Conservation (phyloP, 805 yeast genomes). For the Yarrowia yakushimensis region DNA sequence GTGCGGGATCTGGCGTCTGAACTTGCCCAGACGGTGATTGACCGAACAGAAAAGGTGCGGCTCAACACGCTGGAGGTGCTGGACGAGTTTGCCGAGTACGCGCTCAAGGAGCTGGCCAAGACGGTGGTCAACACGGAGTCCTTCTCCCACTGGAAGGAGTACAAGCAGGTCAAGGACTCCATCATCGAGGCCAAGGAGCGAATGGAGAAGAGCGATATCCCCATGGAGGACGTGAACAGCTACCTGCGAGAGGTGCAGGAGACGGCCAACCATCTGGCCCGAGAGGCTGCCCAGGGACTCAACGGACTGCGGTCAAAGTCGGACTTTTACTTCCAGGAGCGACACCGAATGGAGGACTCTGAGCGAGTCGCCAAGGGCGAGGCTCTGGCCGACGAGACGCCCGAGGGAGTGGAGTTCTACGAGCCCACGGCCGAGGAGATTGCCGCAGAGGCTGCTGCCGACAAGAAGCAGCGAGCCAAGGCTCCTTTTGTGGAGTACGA, state of each 20-base stretch:
- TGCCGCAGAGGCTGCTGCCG: conserved; percentile 21
- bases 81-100: conserved; percentile 48
- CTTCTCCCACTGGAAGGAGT: conserved; percentile 42
- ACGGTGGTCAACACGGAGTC: conserved; percentile 25
- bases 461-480: conserved; percentile 23
- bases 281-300: conserved; percentile 45
- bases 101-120: conserved; percentile 43
- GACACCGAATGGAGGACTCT: conserved; percentile 26
- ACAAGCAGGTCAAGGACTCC: conserved; percentile 43
- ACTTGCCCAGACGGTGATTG: conserved; percentile 30
- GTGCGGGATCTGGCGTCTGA: conserved; percentile 30
- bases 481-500: conserved; percentile 26
- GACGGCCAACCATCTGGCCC: conserved; percentile 43
- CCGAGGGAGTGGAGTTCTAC: conserved; percentile 32
- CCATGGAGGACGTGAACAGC: conserved; percentile 41
- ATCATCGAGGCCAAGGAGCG: conserved; percentile 43
- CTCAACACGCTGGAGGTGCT: conserved; percentile 45
- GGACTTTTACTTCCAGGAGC: conserved; percentile 31
- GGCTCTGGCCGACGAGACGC: conserved; percentile 32
- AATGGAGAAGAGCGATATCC: conserved; percentile 40
- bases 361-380: conserved; percentile 29
- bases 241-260: conserved; percentile 44
- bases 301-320: conserved; percentile 31
- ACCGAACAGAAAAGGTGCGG: conserved; percentile 31
- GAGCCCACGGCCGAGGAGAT: conserved; percentile 32